These are phyloP conservation scores for Sporisorium sorghi DNA, from an alignment of 1,284 basidiomycete genomes.

Conservation along the genomic window DNA sequence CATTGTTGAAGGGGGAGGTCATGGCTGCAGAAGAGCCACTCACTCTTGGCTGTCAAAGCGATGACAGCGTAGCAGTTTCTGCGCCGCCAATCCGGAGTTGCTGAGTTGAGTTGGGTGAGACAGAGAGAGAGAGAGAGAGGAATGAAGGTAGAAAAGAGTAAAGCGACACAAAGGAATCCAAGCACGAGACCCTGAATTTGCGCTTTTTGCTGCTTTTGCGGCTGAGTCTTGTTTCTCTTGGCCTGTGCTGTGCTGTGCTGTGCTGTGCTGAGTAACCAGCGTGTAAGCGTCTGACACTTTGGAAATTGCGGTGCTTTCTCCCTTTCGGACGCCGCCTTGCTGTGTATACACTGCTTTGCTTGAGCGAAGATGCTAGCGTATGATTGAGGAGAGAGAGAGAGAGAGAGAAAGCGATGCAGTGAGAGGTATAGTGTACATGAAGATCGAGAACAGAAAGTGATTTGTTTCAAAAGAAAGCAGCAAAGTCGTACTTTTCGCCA, in stretches of 20 bases:
- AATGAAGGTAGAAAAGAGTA: background rate
- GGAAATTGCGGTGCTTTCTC: background rate
- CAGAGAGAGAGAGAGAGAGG: too few species aligned
- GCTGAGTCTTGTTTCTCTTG: too few species aligned
- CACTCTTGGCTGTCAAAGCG: background rate
- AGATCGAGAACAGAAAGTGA: conserved; percentile 19
- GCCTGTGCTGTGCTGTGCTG: background rate
- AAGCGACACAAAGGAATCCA: background rate
- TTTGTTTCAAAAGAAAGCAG: conserved; percentile 51
- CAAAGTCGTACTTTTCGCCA: conserved; percentile 62
- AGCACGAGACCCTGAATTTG: conserved; percentile 5
- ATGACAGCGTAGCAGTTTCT: background rate
- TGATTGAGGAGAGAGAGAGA: too few species aligned
- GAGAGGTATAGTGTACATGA: conserved; percentile 37
- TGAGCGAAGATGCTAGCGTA: conserved; percentile 7
- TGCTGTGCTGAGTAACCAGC: conserved; percentile 5
- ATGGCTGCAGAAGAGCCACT: conserved; percentile 15
- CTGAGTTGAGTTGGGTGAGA: background rate
- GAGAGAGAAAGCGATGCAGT: conserved; percentile 20
- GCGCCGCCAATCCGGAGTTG: background rate
- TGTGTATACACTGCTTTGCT: too few species aligned
- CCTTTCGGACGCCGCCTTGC: background rate
- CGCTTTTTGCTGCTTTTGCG: too few species aligned
- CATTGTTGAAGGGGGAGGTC: conserved; percentile 15
- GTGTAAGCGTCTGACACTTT: background rate